Evolutionary conservation across 2,329 filamentous ascomycete genomes (phyloP), one percentile per base, ranked within the genome.

Genomic region (Cordyceps militaris): DNA sequence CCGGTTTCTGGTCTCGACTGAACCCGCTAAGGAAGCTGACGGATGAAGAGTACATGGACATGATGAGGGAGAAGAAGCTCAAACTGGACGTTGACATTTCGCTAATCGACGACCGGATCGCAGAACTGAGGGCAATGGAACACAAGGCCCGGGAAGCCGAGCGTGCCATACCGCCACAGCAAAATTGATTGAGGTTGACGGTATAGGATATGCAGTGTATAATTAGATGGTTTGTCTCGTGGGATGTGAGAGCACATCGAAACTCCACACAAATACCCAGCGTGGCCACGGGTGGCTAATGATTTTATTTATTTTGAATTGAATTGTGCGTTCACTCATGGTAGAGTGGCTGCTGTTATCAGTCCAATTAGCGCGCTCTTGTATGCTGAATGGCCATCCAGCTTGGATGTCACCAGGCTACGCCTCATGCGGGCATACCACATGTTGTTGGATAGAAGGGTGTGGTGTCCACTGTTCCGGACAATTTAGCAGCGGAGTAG

Each of bases 51-150:
- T 94, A 94, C 66, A 80, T 81, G 59, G 73, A 79, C 1, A 84
- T 91, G 73, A 75, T 94, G 65, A 76, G 79, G 30, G 87, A 92
- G 68, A 90, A 86, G 71, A 73, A 91, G 42, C 69, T 93, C 26
- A 79, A 77, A 61, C 73, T 93, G 3, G 86, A 94, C 62, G 87
- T 83, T 1, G 87, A 93, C 61, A 91, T 94, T 69, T 85, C 88
- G 0, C 70, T 94, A 5, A 77, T 93, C 36, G 88, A 94, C 65
- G 89, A 93, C 56, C 84, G 83, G 66, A 89, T 94, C 63, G 79
- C 67, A 1, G 69, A 72, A 46, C 54, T 77, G 21, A 61, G 64
- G 56, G 58, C 59, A 59, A 7, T 49, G 24, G 54, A 60, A 26
- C 58, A 56, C 21, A 32, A 52, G 47, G 30, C 56, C 19, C 38